phyloP scores from a whole-genome alignment of 768 basidiomycete species.

The Tulasnella sp. region DNA sequence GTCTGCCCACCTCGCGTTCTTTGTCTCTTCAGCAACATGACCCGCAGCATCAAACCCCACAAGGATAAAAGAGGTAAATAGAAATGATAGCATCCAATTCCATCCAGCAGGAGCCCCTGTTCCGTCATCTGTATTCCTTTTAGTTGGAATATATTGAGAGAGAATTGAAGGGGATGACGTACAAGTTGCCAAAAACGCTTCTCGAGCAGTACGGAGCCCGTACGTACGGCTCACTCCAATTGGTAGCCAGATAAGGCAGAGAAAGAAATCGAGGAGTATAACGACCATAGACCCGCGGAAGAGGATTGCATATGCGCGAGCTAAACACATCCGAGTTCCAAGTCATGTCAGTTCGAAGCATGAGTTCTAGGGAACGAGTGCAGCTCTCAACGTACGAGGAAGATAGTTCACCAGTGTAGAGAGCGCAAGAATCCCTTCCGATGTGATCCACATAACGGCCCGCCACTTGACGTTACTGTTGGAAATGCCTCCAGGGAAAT shows the following conservation, averaged over 20 bases:
- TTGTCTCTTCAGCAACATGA: constrained; percentile 30
- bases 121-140: background rate
- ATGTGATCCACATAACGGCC: constrained; percentile 25
- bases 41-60: constrained; percentile 28
- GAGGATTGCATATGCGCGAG: constrained; percentile 23
- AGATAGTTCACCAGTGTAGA: background rate
- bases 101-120: constrained; percentile 24
- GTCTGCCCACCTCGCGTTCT: constrained; percentile 21
- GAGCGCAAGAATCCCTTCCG: constrained; percentile 23
- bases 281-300: constrained; percentile 25
- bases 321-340: background rate
- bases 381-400: background rate
- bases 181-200: constrained; percentile 23
- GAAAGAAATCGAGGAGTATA: constrained; percentile 25
- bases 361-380: no score
- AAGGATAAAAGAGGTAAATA: constrained; percentile 24
- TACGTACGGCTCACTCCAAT: constrained; percentile 28
- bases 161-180: background rate
- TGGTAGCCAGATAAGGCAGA: constrained; percentile 29
- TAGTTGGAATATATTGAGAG: background rate
- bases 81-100: constrained; percentile 28
- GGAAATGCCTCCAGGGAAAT: constrained; percentile 27
- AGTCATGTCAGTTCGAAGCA: no score
- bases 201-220: constrained; percentile 26
- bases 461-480: constrained; percentile 27